phyloP scores from a whole-genome alignment of 768 basidiomycete species.

The Leccinum pellstonianum region DNA sequence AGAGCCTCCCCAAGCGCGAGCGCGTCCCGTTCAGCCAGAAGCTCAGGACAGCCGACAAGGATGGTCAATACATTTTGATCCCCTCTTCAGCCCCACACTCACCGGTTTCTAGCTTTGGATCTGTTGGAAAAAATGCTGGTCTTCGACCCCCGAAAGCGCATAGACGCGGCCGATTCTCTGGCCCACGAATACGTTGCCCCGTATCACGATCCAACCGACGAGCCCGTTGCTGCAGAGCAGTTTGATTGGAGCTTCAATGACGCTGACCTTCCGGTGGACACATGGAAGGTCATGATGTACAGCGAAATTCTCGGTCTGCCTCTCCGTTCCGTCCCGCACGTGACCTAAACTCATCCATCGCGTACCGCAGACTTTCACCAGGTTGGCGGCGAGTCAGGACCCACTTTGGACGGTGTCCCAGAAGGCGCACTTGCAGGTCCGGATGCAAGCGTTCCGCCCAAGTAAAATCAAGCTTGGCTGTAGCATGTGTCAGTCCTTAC shows the following conservation, averaged over 20 bases:
- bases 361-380: slow-evolving; percentile 72
- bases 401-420: slow-evolving; percentile 38
- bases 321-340: neutral
- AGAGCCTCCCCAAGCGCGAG: slow-evolving; percentile 93
- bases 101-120: slow-evolving; percentile 67
- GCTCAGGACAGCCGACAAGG: slow-evolving; percentile 81
- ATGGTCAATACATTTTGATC: slow-evolving; percentile 52
- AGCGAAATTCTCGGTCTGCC: slow-evolving; percentile 89
- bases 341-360: neutral
- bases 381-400: slow-evolving; percentile 51
- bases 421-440: slow-evolving; percentile 72
- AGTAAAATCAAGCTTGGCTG: slow-evolving; percentile 11
- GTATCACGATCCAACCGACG: slow-evolving; percentile 98
- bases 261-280: slow-evolving; percentile 96
- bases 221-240: slow-evolving; percentile 88
- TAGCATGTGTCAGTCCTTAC: slow-evolving; percentile 13
- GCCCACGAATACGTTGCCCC: slow-evolving; percentile 93
- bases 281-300: slow-evolving; percentile 99
- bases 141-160: slow-evolving; percentile 96
- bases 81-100: neutral
- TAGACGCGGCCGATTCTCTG: slow-evolving; percentile 90
- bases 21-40: slow-evolving; percentile 95
- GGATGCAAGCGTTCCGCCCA: slow-evolving; percentile 33
- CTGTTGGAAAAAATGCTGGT: slow-evolving; percentile 98
- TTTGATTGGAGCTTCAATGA: slow-evolving; percentile 99